These are phyloP conservation scores for Neoboletus magnificus DNA, from an alignment of 768 basidiomycete species.

Conservation along the genomic window DNA sequence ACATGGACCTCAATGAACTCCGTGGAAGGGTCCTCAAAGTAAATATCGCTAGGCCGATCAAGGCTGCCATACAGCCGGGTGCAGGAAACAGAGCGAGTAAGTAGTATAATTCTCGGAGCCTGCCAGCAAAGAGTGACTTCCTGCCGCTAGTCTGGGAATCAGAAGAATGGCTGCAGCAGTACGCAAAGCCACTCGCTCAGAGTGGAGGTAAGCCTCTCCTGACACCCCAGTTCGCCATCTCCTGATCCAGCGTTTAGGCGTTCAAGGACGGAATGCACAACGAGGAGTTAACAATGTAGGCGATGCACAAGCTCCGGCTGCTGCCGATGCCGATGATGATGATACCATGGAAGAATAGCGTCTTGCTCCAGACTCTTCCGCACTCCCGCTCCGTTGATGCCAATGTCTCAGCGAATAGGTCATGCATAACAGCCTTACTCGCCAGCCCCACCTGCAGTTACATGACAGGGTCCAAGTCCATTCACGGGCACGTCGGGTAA, in stretches of 20 bases:
- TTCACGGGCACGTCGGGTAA: neutral
- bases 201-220: constrained; percentile 56
- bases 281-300: constrained; percentile 15
- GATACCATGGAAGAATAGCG: constrained; percentile 69
- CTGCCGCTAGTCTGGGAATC: constrained; percentile 81
- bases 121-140: neutral
- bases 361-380: neutral
- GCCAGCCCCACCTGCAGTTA: neutral
- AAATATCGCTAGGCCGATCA: constrained; percentile 82
- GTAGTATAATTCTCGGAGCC: constrained; percentile 27
- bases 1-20: constrained; percentile 95
- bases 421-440: neutral
- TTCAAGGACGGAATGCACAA: constrained; percentile 49
- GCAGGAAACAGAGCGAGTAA: constrained; percentile 73
- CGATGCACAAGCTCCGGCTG: constrained; percentile 27
- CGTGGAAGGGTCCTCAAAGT: constrained; percentile 74
- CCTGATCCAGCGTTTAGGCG: constrained; percentile 36
- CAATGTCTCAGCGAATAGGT: neutral
- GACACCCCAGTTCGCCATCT: neutral
- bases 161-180: constrained; percentile 86
- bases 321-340: constrained; percentile 36
- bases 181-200: constrained; percentile 74
- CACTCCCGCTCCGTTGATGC: neutral
- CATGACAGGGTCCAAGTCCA: neutral
- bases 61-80: constrained; percentile 57